Base-by-base conservation (phyloP, 345 rosid species). In the Euphorbia lathyris region DNA sequence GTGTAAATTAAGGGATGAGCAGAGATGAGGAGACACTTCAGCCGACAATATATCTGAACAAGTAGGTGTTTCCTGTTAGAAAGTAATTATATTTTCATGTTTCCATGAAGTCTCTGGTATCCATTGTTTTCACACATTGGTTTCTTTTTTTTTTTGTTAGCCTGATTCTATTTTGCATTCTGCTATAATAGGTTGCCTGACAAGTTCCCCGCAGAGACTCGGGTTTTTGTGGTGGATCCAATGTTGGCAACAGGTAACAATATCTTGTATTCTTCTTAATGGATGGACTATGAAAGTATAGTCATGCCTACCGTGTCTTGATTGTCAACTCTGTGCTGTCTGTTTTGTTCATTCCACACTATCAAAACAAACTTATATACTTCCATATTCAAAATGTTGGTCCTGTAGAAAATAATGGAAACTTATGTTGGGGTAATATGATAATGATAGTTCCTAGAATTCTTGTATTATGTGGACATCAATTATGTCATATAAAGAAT, bases 161-260 rank as follows among this genome's bases (percentile, higher is more conserved):
- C 11, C 3, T n/a, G 42, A 57, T 22, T 20, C 51, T 20, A 17
- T 30, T 47, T 66, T 11, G 75, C 70, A 71, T 57, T 50, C 67
- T 74, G 43, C 50, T 62, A 74, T 29, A 66, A 43, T 77, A 94
- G 97, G 89, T 79, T 94, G 80, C 99, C 99, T 51, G 88, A 86
- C 32, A 84, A 79, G 23, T 87, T 91, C 68, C 82, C 90, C 2
- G 82, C 84, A 62, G 83, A 82, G 10, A 81, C 92, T 27, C 84
- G 83, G 71, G 89, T 95, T 2, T 86, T 91, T 84, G 87, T 95
- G 70, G 93, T 90, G 29, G 97, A 95, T 76, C 97, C 97, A 48
- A 84, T 91, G 90, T 75, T 90, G 68, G 97, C 96, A 76, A 91
- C 97, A 74, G 97, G 99, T 94, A 67, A n/a, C 58, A 19, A 69